Percentiles rank a stretch among this genome's conserved stretches.
phyloP scores from a whole-genome alignment of 805 yeast genomes.

The Debaryomyces prosopidis region DNA sequence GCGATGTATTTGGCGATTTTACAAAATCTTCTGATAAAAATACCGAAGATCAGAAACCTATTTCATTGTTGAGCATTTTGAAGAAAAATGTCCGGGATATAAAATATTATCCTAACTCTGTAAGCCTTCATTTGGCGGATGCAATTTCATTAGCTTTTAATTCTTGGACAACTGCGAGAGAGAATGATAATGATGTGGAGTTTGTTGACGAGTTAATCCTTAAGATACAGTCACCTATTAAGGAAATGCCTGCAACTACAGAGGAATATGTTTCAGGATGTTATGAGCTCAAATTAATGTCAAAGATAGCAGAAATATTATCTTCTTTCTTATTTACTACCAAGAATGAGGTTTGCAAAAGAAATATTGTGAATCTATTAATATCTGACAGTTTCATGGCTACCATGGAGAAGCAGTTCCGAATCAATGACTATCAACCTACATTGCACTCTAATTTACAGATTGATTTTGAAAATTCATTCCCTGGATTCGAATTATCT shows the following conservation, averaged over 20 bases:
- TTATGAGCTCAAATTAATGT: constrained; percentile 55
- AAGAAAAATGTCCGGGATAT: constrained; percentile 55
- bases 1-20: constrained; percentile 45
- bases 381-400: constrained; percentile 35
- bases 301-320: constrained; percentile 73
- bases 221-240: constrained; percentile 25
- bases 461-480: constrained; percentile 46
- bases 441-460: constrained; percentile 47
- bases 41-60: constrained; percentile 15
- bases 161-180: constrained; percentile 70
- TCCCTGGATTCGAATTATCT: constrained; percentile 46
- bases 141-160: constrained; percentile 74
- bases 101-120: constrained; percentile 56
- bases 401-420: constrained; percentile 30
- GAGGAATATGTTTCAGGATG: constrained; percentile 39
- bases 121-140: constrained; percentile 68
- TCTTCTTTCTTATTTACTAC: constrained; percentile 70
- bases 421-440: constrained; percentile 47
- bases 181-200: constrained; percentile 48
- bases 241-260: constrained; percentile 12
- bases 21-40: constrained; percentile 18
- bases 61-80: constrained; percentile 54
- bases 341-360: constrained; percentile 39
- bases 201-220: constrained; percentile 45
- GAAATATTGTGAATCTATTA: constrained; percentile 45